phyloP scores from a whole-genome alignment of 1,284 basidiomycete genomes.

The Malassezia obtusa region DNA sequence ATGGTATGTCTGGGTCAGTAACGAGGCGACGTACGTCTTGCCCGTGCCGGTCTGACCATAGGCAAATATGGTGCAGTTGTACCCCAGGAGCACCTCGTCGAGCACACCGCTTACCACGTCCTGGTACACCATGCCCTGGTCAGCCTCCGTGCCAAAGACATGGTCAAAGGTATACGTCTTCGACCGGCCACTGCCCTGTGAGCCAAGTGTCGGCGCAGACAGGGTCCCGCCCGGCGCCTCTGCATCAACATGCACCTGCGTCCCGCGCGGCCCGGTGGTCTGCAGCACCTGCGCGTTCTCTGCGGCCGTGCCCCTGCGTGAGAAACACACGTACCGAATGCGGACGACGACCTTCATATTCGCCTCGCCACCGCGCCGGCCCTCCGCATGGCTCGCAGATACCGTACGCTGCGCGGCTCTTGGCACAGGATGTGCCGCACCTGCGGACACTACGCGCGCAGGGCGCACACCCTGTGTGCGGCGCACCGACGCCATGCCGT shows the following conservation, averaged over 20 bases:
- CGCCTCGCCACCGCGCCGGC: conserved; percentile 18
- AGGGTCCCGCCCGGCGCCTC: background rate
- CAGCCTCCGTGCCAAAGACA: conserved; percentile 89
- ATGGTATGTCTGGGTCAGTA: conserved; percentile 31
- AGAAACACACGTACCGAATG: conserved; percentile 20
- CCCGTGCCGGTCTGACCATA: conserved; percentile 99
- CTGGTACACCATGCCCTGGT: conserved; percentile 85
- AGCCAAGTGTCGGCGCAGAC: background rate
- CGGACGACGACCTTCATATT: conserved; percentile 47
- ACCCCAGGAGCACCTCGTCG: conserved; percentile 82
- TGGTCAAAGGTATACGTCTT: conserved; percentile 45
- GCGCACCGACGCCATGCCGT: conserved; percentile 7
- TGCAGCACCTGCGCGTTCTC: conserved; percentile 4
- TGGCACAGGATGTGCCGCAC: background rate
- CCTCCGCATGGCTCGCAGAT: background rate
- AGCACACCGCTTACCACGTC: conserved; percentile 88
- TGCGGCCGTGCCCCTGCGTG: conserved; percentile 2
- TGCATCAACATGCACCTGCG: background rate
- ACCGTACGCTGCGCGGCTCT: background rate
- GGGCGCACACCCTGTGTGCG: conserved; percentile 13
- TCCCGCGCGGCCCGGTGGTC: conserved; percentile 8
- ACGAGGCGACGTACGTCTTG: conserved; percentile 64
- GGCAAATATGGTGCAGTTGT: conserved; percentile 96
- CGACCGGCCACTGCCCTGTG: conserved; percentile 20
- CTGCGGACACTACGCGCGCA: conserved; percentile 8